Conservation (phyloP, 2,329 filamentous ascomycete species). For the Hypoxylon sp. region DNA sequence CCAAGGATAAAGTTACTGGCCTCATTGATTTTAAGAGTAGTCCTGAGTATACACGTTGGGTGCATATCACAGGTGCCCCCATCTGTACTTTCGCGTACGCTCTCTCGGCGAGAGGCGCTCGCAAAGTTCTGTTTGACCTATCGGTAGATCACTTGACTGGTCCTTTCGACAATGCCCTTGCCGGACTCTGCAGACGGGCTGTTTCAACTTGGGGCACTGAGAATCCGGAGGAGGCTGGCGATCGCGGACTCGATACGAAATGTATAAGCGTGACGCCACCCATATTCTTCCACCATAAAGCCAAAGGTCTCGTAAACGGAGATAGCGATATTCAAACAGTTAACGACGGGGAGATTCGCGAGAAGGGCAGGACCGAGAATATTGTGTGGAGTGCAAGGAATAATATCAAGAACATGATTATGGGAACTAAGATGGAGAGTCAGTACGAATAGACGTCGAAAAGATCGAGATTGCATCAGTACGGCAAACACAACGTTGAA, state of each 20-base stretch:
- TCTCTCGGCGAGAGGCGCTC: constrained; percentile 50
- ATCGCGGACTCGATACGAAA: constrained; percentile 52
- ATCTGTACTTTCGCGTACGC: constrained; percentile 55
- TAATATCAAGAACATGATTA: constrained; percentile 55
- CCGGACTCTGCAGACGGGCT: constrained; percentile 52
- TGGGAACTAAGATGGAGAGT: constrained; percentile 51
- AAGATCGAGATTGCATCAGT: neutral
- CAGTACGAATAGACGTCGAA: constrained; percentile 42
- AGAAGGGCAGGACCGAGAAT: constrained; percentile 55
- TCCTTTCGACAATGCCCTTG: constrained; percentile 55
- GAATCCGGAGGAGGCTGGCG: constrained; percentile 35
- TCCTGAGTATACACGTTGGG: constrained; percentile 49
- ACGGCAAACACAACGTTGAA: neutral
- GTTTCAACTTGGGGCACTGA: constrained; percentile 44
- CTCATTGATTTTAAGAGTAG: constrained; percentile 50
- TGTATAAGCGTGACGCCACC: constrained; percentile 56
- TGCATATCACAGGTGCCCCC: constrained; percentile 49
- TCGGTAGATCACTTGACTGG: constrained; percentile 52
- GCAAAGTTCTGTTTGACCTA: constrained; percentile 52
- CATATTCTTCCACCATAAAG: constrained; percentile 55
- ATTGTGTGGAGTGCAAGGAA: constrained; percentile 56
- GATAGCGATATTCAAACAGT: constrained; percentile 55
- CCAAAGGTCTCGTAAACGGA: constrained; percentile 47
- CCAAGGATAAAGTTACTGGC: constrained; percentile 49
- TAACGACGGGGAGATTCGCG: constrained; percentile 42